Base-by-base conservation (phyloP, 2,329 filamentous ascomycete genomes). In the Parascedosporium putredinis region DNA sequence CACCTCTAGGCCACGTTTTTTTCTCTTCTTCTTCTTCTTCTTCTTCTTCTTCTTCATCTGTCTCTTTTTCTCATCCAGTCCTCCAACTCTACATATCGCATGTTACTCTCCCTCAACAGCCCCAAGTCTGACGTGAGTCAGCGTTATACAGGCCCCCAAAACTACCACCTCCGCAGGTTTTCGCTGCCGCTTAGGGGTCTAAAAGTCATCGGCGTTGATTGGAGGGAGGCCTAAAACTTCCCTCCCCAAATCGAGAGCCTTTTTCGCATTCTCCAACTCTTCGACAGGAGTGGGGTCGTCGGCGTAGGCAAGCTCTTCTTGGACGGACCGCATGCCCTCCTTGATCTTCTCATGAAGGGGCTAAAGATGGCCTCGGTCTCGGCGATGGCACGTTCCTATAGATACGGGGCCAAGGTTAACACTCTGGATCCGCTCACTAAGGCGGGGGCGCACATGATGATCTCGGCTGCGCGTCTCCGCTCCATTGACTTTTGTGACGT, bases 351-450 rank as follows among this genome's bases (percentile, higher is more conserved):
- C 64, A 58, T 77, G 78, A 56, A 97, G 68, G 2, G 79, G 79
- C 2, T 83, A 58, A 97, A 85, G 24, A 97, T 80, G 50, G 82
- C 85, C 63, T 85, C 85, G 7, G 93, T 97, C 69, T 98, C 87
- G 56, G 89, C 81, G n/a, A 89, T 71, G 20, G 86, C 90, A 71
- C 79, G 78, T 69, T 79, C 78, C 89, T 95, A 59, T 52, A 34
- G 10, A 34, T 22, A 43, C 22, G 8, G 29, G 4, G 22, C 24
- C 4, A 31, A 16, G 45, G 48, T 54, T 46, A 57, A 51, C 22
- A 24, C 44, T 44, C 27, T 5, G 18, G 16, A 14, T 12, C 22
- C n/a, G 20, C 18, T 16, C n/a, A n/a, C n/a, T n/a, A n/a, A n/a
- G n/a, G n/a, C n/a, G n/a, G n/a, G n/a, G n/a, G 22, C 9, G 22